Conservation (phyloP, 768 basidiomycete species). For the Macrolepiota dolichaula region DNA sequence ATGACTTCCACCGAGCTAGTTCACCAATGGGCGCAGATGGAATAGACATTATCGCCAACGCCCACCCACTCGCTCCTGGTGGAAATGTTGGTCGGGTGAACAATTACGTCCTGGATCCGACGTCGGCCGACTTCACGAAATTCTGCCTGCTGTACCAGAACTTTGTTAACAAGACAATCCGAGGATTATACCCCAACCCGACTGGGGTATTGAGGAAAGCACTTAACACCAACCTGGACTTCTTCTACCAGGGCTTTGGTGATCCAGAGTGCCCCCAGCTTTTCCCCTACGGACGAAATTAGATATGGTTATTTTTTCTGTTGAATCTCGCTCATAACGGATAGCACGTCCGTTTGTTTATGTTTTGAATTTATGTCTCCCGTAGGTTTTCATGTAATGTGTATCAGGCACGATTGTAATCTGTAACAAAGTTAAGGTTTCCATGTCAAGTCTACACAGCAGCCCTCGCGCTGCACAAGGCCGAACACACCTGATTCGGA, state of each 20-base stretch:
- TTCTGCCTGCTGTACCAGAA: conserved; percentile 16
- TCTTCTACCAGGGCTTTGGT: conserved; percentile 5
- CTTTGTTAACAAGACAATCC: conserved; percentile 15
- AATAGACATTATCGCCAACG: background rate
- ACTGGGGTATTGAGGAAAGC: conserved; percentile 10
- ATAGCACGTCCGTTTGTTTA: background rate
- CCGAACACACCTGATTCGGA: too few relatives aligned
- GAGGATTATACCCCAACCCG: conserved; percentile 18
- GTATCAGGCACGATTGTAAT: background rate
- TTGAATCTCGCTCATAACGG: background rate
- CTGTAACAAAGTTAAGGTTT: too few relatives aligned
- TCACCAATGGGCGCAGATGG: conserved; percentile 5
- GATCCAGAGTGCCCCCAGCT: conserved; percentile 10
- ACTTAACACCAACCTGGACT: conserved; percentile 14
- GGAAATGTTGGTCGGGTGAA: conserved; percentile 12
- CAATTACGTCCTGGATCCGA: conserved; percentile 15
- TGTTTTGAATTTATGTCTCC: background rate
- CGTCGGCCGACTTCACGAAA: conserved; percentile 8
- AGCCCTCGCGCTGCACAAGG: too few relatives aligned
- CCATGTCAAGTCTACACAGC: too few relatives aligned
- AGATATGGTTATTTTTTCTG: background rate
- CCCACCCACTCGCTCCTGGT: conserved; percentile 16
- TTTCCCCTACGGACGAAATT: conserved; percentile 13
- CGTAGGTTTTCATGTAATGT: background rate
- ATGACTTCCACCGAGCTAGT: conserved; percentile 14